Evolutionary conservation across 106 monocot genomes (phyloP), one percentile per base, ranked within the genome.

Genomic region (Platanthera zijinensis): DNA sequence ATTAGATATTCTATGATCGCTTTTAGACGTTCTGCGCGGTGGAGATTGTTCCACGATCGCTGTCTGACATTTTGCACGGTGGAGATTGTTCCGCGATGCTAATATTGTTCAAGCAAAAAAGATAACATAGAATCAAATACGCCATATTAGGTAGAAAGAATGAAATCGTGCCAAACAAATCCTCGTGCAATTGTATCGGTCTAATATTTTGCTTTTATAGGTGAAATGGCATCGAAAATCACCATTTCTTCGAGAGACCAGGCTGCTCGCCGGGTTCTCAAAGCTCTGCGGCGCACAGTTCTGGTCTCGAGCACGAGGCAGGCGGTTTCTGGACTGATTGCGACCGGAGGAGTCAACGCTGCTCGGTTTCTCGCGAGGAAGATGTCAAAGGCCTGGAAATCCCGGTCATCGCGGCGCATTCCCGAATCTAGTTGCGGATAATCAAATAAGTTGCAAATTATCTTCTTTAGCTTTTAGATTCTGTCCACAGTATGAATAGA

Each of bases 321-420:
- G 76, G 90, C 89, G 17, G 73, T 86, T 12, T 93, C 93, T 18
- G 96, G 93, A 57, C 17, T 93, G 13, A 72, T 93, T 30, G 83
- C 96, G 19, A 79, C 89, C 66, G 93, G 96, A 6, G 90, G 95
- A 9, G 83, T 75, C 48, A 89, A 88, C 76, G 90, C 90, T 39
- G 82, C 80, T 72, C 83, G 82, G 0, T 96, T 93, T 84, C 80
- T 96, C 52, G 81, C 78, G 48, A 89, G 56, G 51, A 96, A 96
- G 81, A 85, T 96, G 32, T 80, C 87, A 6, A 93, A 93, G 80
- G 89, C 93, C 0, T 91, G 93, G 96, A 87, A 67, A 77, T 93
- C 92, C 1, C 76, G 89, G 77, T 75, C 66, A 18, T 74, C 63
- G 15, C 84, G 57, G 84, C 51, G 28, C 48, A 6, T 70, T 70